Percentiles rank a stretch among this genome's conserved stretches.
phyloP scores from a whole-genome alignment of 140 eudicot species.

The Senecio squalidus region DNA sequence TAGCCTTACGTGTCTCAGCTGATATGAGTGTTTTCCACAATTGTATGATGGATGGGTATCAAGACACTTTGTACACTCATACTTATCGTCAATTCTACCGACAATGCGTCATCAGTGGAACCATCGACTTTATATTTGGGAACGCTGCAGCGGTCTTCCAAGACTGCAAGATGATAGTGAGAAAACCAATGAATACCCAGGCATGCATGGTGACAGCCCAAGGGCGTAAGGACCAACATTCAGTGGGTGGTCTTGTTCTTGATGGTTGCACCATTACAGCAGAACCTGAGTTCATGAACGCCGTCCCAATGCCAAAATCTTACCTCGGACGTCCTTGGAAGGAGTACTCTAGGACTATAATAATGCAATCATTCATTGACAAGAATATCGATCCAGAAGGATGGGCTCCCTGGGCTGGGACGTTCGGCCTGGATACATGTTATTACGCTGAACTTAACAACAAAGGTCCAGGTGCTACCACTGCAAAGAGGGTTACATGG shows the following conservation, averaged over 20 bases:
- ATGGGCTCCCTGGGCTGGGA: slow-evolving; percentile 45
- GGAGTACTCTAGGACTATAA: slow-evolving; percentile 38
- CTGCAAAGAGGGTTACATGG: slow-evolving; percentile 41
- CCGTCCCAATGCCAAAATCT: slow-evolving; percentile 18
- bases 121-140: slow-evolving; percentile 65
- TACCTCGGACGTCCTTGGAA: slow-evolving; percentile 56
- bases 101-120: slow-evolving; percentile 51
- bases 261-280: slow-evolving; percentile 45
- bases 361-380: slow-evolving; percentile 41
- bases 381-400: slow-evolving; percentile 41
- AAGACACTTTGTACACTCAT: slow-evolving; percentile 55
- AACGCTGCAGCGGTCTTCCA: slow-evolving; percentile 59
- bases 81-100: slow-evolving; percentile 54
- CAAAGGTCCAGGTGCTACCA: slow-evolving; percentile 50
- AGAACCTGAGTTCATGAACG: slow-evolving; percentile 20
- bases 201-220: slow-evolving; percentile 58
- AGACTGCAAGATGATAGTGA: slow-evolving; percentile 43
- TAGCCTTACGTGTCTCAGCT: slow-evolving; percentile 54
- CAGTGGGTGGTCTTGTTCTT: slow-evolving; percentile 39
- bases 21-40: slow-evolving; percentile 45
- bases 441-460: slow-evolving; percentile 47
- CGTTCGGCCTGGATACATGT: slow-evolving; percentile 27
- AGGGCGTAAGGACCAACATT: slow-evolving; percentile 31
- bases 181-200: slow-evolving; percentile 46
- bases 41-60: slow-evolving; percentile 48